Base-by-base conservation (phyloP, 805 yeast genomes). In the Saccharomycopsis olivae region DNA sequence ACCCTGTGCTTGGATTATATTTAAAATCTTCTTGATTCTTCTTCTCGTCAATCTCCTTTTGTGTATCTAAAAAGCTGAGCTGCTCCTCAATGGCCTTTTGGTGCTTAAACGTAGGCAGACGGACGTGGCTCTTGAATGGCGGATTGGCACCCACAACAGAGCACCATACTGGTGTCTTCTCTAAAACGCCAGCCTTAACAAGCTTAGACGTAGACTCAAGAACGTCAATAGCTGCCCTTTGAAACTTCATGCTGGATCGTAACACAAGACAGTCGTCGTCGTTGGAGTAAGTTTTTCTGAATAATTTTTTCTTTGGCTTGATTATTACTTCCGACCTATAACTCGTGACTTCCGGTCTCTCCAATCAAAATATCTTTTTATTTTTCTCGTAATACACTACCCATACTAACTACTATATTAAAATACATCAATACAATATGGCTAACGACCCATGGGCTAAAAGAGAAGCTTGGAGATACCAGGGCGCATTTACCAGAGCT, bases 381-480 rank as follows among this genome's bases (percentile, higher is more conserved):
- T n/a, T n/a, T n/a, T n/a, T n/a, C n/a, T n/a, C n/a, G n/a, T n/a
- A n/a, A n/a, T n/a, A n/a, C n/a, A n/a, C n/a, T n/a, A n/a, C n/a
- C n/a, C n/a, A n/a, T n/a, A n/a, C n/a, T n/a, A 13, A 10, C 25
- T 23, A 23, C 25, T 23, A 23, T 6, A 8, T 10, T 23, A 8
- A 23, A 23, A 9, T 10, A 28, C n/a, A 28, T 29, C 10, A 15
- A 38, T 30, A n/a, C 40, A 48, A 44, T 38, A 40, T 50, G 35
- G 49, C 55, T n/a, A 32, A 40, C 6, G 73, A 68, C 50, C 73
- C 73, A 14, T 69, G 74, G 73, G 72, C 72, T 35, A 57, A 62
- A 54, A 58, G 94, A 69, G 94, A 84, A 58, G 92, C 94, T 35
- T 84, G 95, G 95, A 78, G 94, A 68, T 80, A 76, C 61, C 78